Percentiles rank a stretch among this genome's conserved stretches.
Conservation (phyloP, 1,284 basidiomycete species). For the Schizophyllum amplum region DNA sequence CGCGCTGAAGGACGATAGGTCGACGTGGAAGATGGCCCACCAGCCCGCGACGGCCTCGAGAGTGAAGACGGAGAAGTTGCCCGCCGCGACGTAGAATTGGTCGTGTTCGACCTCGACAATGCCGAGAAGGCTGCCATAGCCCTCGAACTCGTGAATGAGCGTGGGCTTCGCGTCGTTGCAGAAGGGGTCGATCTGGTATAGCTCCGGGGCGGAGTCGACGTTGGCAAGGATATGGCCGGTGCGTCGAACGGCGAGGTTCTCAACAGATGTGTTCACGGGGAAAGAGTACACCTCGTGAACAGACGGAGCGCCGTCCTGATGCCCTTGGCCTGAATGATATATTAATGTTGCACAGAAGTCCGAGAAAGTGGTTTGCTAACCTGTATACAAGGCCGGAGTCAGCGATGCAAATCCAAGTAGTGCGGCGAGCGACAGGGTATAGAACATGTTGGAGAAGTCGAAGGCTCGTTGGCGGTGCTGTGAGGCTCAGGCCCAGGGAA, state of each 20-base stretch:
- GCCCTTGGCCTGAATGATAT: too few relatives aligned
- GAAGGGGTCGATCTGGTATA: conserved; percentile 6
- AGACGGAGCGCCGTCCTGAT: too few relatives aligned
- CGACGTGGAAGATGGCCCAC: conserved; percentile 7
- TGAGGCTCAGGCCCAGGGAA: too few relatives aligned
- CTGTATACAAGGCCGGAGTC: too few relatives aligned
- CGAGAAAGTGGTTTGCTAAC: too few relatives aligned
- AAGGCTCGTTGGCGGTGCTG: too few relatives aligned
- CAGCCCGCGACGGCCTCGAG: conserved; percentile 3
- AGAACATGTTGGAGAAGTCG: too few relatives aligned
- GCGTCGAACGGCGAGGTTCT: conserved; percentile 7
- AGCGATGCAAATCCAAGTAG: too few relatives aligned
- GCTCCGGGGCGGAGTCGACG: conserved; percentile 5
- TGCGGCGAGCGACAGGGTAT: too few relatives aligned
- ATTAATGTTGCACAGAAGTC: too few relatives aligned
- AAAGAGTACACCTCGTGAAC: not conserved
- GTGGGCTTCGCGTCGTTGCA: conserved; percentile 5
- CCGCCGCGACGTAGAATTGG: conserved; percentile 5
- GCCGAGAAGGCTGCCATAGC: conserved; percentile 4
- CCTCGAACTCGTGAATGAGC: conserved; percentile 5
- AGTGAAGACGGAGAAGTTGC: conserved; percentile 7
- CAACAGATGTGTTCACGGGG: conserved; percentile 3
- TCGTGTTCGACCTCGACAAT: conserved; percentile 6
- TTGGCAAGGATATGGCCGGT: conserved; percentile 6
- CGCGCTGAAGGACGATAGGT: conserved; percentile 2